Base-by-base conservation (phyloP, 176 grass and related monocot species). In the Echinochloa phyllopogon region DNA sequence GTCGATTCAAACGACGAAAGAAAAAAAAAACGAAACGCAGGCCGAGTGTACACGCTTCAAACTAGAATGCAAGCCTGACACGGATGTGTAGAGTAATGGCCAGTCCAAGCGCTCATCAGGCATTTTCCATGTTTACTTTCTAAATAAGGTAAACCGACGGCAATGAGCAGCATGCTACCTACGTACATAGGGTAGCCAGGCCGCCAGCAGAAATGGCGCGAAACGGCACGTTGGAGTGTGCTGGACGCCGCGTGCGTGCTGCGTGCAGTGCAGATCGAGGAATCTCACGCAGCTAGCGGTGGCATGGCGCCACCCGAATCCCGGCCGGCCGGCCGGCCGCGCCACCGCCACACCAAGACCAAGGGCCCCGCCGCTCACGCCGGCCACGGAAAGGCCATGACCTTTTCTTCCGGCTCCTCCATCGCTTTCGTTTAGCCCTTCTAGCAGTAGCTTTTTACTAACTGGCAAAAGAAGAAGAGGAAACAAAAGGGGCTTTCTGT, bases 111-210 rank as follows among this genome's bases (percentile, higher is more conserved):
- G n/a, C n/a, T n/a, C 45, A 7, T 18, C n/a, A 6, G 5, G 6
- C 47, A 53, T 82, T 55, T 40, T 16, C 29, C 70, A 65, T 65
- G 82, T 41, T 75, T 65, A 17, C 75, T 72, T 62, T 49, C 65
- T 40, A 64, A 44, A 79, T 75, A 66, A 39, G 59, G 77, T 83
- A 33, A 52, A 25, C 61, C 20, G 61, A 87, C 39, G 78, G 6
- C 1, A 48, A 86, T 42, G 13, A n/a, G 52, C 20, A 36, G 5
- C 49, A 51, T 14, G 8, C 14, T 16, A 51, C 49, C 45, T 51
- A 51, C 3, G 14, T 51, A 51, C 3, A 13, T 6, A 51, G 49
- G 48, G 11, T 49, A 49, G 47, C 47, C 15, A 50, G 41, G 20
- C 6, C 3, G 40, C 8, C 2, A 10, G 13, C n/a, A 56, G 16